These are phyloP conservation scores for Elaeis oleifera DNA, from an alignment of 202 grass and related monocot species.

Conservation along the genomic window DNA sequence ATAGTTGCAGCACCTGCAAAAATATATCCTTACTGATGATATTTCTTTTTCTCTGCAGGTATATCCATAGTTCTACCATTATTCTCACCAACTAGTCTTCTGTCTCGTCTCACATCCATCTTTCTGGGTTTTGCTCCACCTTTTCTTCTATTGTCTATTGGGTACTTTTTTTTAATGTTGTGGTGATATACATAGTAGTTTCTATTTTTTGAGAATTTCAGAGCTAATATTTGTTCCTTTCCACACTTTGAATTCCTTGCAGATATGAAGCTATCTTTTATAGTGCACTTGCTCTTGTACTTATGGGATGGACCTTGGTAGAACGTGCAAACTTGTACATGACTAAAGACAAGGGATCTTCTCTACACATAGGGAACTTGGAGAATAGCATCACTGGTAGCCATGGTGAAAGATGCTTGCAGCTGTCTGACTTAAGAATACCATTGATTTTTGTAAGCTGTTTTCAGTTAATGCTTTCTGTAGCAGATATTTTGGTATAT, in stretches of 20 bases:
- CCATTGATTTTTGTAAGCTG: slow-evolving; percentile 83
- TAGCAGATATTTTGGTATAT: too few species aligned
- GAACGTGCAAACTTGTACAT: slow-evolving; percentile 60
- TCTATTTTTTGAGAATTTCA: slow-evolving; percentile 10
- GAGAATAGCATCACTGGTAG: slow-evolving; percentile 28
- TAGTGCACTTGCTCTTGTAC: slow-evolving; percentile 67
- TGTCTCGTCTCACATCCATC: slow-evolving; percentile 91
- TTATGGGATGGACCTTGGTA: slow-evolving; percentile 83
- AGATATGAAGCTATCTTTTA: slow-evolving; percentile 99
- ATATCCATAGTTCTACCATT: slow-evolving; percentile 70
- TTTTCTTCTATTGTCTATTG: slow-evolving; percentile 84
- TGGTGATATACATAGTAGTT: too few species aligned
- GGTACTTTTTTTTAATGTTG: slow-evolving; percentile 37
- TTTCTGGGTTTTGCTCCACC: slow-evolving; percentile 97
- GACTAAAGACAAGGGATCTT: slow-evolving; percentile 44
- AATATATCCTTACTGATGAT: not conserved
- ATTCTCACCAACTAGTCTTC: slow-evolving; percentile 66
- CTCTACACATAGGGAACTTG: slow-evolving; percentile 21
- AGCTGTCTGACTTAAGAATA: slow-evolving; percentile 78
- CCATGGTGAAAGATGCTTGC: slow-evolving; percentile 60
- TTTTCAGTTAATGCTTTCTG: slow-evolving; percentile 21
- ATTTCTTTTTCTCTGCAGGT: slow-evolving; percentile 46
- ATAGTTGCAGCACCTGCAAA: too few species aligned
- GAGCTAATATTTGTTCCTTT: slow-evolving; percentile 11
- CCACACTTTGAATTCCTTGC: slow-evolving; percentile 21